A percentile compares a stretch with the other conserved stretches of the same genome.
Evolutionary conservation across 1,139 yeast species (phyloP).

Genomic region (Pneumocystis jirovecii): DNA sequence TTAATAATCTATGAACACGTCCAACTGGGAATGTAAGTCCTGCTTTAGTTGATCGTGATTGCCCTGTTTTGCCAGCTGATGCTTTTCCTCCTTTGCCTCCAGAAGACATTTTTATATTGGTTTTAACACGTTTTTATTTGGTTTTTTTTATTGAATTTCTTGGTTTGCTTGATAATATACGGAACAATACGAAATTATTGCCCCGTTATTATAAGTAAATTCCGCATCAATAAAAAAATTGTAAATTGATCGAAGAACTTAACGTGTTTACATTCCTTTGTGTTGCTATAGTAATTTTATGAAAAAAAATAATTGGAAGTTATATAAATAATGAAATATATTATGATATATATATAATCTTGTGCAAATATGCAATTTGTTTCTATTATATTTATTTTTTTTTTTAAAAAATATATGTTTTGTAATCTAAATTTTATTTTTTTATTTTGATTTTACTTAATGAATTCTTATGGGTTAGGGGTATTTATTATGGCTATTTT

Average conservation of each 20-base stretch:
- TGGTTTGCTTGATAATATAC: background rate
- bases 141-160: background rate
- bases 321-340: background rate
- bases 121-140: background rate
- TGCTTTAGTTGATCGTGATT: slow-evolving; percentile 96
- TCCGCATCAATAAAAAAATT: background rate
- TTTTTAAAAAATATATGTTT: background rate
- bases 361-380: background rate
- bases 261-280: background rate
- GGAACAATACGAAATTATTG: background rate
- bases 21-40: slow-evolving; percentile 99
- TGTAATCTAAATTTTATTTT: background rate
- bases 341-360: background rate
- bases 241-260: background rate
- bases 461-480: background rate
- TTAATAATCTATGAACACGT: slow-evolving; percentile 92
- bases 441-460: background rate
- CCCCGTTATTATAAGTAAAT: background rate
- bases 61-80: slow-evolving; percentile 51
- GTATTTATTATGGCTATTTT: background rate
- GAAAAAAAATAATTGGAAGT: background rate
- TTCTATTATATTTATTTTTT: background rate
- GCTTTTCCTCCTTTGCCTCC: slow-evolving; percentile 99
- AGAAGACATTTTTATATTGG: slow-evolving; percentile 23
- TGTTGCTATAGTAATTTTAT: background rate